Conservation (phyloP, 169 alveolate species). For the Eimeria brunetti region DNA sequence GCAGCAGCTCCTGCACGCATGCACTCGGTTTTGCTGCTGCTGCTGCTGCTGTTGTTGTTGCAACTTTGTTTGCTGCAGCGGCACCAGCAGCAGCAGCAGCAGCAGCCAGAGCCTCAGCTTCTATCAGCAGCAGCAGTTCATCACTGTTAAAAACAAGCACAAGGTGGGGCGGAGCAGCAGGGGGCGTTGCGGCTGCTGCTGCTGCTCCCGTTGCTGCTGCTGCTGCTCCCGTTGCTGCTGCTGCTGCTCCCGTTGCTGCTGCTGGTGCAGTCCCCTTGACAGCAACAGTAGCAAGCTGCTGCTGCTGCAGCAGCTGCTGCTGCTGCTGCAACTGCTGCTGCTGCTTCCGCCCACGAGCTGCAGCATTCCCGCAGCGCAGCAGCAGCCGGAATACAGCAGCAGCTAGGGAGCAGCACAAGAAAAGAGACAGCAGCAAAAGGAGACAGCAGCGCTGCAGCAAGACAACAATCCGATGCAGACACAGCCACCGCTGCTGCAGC, state of each 20-base stretch:
- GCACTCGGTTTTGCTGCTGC: not conserved
- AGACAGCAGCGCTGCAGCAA: not conserved
- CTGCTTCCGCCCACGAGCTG: not conserved
- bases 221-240: not conserved
- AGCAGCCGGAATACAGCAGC: not conserved
- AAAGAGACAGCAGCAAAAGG: not conserved
- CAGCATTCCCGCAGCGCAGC: not conserved
- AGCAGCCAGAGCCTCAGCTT: not conserved
- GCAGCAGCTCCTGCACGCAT: slow-evolving; percentile 23
- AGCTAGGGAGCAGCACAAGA: slow-evolving; percentile 1
- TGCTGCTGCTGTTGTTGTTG: not conserved
- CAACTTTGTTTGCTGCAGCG: too few species aligned
- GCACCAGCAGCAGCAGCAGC: not conserved
- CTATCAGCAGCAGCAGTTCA: slow-evolving; percentile 20
- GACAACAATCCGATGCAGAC: not conserved
- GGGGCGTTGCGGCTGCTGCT: not conserved
- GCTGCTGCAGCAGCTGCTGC: too few species aligned
- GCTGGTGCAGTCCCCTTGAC: not conserved
- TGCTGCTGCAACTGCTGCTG: too few species aligned
- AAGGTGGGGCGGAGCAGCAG: not conserved
- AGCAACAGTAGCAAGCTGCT: too few species aligned
- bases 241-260: not conserved
- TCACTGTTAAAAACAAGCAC: not conserved
- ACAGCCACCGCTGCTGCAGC: not conserved
- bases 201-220: not conserved